These are phyloP conservation scores for Lasiodiplodia citricola DNA, from an alignment of 2,329 filamentous ascomycete species.

Conservation along the genomic window DNA sequence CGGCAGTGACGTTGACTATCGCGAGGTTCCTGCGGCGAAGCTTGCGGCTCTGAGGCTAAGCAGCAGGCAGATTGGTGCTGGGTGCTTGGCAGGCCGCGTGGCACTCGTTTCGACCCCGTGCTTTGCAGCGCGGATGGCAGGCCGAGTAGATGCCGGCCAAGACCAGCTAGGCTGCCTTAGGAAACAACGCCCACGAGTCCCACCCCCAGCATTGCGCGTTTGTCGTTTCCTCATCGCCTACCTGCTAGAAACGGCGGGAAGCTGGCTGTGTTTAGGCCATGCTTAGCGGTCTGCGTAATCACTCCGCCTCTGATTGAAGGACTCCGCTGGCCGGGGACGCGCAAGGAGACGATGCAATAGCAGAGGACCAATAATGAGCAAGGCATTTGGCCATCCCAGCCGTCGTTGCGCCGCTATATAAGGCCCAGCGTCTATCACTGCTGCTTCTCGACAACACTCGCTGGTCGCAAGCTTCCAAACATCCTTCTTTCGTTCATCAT, in stretches of 20 bases:
- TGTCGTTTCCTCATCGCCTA: constrained; percentile 1
- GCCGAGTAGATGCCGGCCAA: constrained; percentile 1
- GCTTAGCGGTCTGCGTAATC: constrained; percentile 19
- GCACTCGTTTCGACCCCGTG: constrained; percentile 1
- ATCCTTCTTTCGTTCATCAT: neutral
- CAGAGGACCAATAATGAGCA: constrained; percentile 12
- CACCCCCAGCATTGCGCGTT: constrained; percentile 14
- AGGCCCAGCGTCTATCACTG: constrained; percentile 16
- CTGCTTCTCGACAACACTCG: constrained; percentile 17
- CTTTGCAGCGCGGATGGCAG: neutral
- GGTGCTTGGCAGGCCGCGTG: constrained; percentile 15
- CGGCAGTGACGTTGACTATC: neutral
- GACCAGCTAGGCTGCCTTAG: neutral
- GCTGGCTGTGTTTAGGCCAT: constrained; percentile 6
- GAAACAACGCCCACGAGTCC: constrained; percentile 8
- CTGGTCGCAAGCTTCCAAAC: neutral
- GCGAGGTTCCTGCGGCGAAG: neutral
- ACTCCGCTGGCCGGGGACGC: neutral
- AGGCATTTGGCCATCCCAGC: neutral
- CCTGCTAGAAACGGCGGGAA: neutral
- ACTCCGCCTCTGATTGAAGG: constrained; percentile 18
- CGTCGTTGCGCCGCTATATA: constrained; percentile 11
- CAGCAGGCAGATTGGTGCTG: neutral
- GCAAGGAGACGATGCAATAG: neutral
- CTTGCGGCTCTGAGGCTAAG: constrained; percentile 16